Base-by-base conservation (phyloP, 2,329 filamentous ascomycete genomes). In the Ceratocystis destructans region DNA sequence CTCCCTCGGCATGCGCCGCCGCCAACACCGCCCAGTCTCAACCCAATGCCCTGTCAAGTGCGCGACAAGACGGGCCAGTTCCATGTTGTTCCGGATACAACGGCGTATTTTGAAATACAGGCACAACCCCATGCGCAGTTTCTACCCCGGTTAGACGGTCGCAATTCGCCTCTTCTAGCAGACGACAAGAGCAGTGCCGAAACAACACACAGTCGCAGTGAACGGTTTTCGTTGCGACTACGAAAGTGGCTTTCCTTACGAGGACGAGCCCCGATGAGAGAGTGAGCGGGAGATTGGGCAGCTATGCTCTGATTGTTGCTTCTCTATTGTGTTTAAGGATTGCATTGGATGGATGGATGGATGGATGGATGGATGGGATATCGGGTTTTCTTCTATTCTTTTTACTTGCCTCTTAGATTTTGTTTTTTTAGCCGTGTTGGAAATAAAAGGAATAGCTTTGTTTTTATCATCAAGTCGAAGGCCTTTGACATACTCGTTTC, bases 31-130 rank as follows among this genome's bases (percentile, higher is more conserved):
- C 64, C 64, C 28, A 41, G 57, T 17, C 37, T 66, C 25, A 53
- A 57, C 3, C 45, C 48, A 4, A 68, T 68, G 66, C 63, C 64
- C 1, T 46, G 64, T 31, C 64, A 65, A 15, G 50, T 68, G 15
- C 61, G 64, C 28, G 66, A 68, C 45, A 41, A 64, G 59, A 33
- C 50, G 28, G 66, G 66, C 25, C 46, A 61, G 41, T 68, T 68
- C 45, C 61, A 66, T 33, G 66, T 68, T 10, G 66, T 68, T 25
- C 63, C 46, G 59, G 66, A 68, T 22, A 46, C 64, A 15, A 37
- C 28, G 17, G 28, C 62, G 6, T 55, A 62, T 28, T 66, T 68
- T 61, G 66, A 66, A 61, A 59, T 68, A 15, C 63, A 65, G 63
- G 53, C 44, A 12, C 48, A 64, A 20, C 22, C 62, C 5, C 37